Evolutionary conservation across 345 rosid genomes (phyloP), one percentile per base, ranked within the genome.

Genomic region (Camelina neglecta): DNA sequence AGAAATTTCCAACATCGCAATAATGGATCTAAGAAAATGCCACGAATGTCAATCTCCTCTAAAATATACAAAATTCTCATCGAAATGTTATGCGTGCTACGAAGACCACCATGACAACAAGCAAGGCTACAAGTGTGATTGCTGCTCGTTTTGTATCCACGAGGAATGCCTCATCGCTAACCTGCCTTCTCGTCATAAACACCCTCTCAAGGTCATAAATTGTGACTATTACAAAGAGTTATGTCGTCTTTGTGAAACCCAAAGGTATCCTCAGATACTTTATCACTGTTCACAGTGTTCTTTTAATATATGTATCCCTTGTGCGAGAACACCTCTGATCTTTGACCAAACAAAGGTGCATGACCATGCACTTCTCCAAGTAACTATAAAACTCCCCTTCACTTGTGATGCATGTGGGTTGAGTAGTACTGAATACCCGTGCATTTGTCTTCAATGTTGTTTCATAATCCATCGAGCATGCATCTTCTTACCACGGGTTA

Each of bases 161-260:
- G 35, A 31, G 47, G 77, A 54, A 39, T 73, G 77, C 53, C 2
- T 31, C 23, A 33, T 29, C 11, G 0, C 4, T 8, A 31, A 31
- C 8, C 42, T 63, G 45, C 57, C 57, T 41, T 64, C 69, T 54
- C 71, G 54, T 44, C 77, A 71, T 50, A 49, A 38, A 50, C 68
- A 60, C 26, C 31, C 67, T 38, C 68, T 72, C 49, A 11, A 36
- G 39, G 41, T 60, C 68, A 21, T 9, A 20, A 16, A 1, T 1
- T 0, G 5, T 1, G n/a, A 8, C 11, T 0, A 36, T 9, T 1
- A 15, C 41, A 0, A 1, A 7, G 0, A 0, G 6, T 18, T 29
- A 9, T 71, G 75, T 6, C n/a, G 12, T 60, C 60, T 71, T 44
- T 45, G 64, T 3, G 1, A 0, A 8, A 59, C 44, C 24, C 0